Conservation (phyloP, 176 grass and related monocot genomes). For the Neostapfia colusana region DNA sequence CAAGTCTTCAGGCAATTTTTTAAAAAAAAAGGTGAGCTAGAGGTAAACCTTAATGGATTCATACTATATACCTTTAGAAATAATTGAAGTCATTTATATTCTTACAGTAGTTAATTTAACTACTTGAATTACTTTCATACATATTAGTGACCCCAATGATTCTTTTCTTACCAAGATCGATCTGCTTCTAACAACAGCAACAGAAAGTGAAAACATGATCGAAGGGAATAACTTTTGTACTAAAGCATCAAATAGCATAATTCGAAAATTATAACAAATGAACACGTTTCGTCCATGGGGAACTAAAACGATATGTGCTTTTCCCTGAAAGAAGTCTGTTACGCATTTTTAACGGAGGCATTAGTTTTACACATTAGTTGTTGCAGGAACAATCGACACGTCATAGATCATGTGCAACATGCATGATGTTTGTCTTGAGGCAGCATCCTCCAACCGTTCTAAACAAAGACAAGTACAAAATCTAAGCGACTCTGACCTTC, state of each 20-base stretch:
- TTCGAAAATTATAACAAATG: conserved; percentile 11
- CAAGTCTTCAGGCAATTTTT: background rate
- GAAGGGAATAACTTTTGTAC: conserved; percentile 26
- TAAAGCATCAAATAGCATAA: conserved; percentile 36
- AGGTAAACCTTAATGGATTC: background rate
- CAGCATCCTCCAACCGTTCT: conserved; percentile 27
- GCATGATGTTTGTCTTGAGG: conserved; percentile 16
- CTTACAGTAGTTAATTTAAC: background rate
- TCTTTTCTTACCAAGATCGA: background rate
- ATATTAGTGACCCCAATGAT: background rate
- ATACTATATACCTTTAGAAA: background rate
- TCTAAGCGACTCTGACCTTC: conserved; percentile 26
- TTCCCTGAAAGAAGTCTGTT: conserved; percentile 26
- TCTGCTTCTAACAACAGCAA: background rate
- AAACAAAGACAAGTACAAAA: conserved; percentile 32
- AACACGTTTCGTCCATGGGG: conserved; percentile 37
- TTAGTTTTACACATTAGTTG: conserved; percentile 14
- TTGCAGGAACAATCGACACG: conserved; percentile 25
- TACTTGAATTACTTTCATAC: background rate
- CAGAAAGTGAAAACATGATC: conserved; percentile 24
- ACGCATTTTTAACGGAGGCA: conserved; percentile 6
- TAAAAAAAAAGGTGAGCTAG: background rate
- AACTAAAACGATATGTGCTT: conserved; percentile 17
- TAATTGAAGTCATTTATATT: background rate
- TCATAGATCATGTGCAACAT: conserved; percentile 15